phyloP scores from a whole-genome alignment of 352 stramenopile species.

The Pythium dissimile region DNA sequence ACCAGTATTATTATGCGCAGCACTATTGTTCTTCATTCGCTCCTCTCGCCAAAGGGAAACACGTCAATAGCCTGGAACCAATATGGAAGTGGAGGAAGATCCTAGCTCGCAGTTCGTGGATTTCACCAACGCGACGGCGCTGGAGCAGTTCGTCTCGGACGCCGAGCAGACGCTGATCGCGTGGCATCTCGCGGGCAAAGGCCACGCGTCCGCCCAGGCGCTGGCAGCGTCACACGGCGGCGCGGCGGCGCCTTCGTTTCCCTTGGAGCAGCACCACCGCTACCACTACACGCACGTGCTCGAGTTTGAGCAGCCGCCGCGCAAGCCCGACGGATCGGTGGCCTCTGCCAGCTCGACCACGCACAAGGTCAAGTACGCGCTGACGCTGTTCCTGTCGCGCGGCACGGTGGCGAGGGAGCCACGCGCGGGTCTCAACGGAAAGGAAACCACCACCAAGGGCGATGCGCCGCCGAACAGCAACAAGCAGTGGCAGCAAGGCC shows the following conservation, averaged over 20 bases:
- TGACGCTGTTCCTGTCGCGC: slow-evolving; percentile 42
- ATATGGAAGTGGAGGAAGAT: slow-evolving; percentile 75
- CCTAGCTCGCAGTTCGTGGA: slow-evolving; percentile 83
- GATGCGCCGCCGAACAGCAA: not conserved
- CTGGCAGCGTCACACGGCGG: slow-evolving; percentile 18
- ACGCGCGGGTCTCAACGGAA: too few species aligned
- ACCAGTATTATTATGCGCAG: too few species aligned
- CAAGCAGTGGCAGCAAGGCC: slow-evolving; percentile 51
- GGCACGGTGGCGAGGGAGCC: too few species aligned
- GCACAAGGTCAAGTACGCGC: slow-evolving; percentile 36
- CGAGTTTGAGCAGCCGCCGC: slow-evolving; percentile 22
- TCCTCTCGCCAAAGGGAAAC: too few species aligned
- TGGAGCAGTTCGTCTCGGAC: slow-evolving; percentile 78
- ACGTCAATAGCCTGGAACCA: too few species aligned
- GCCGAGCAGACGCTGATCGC: slow-evolving; percentile 68
- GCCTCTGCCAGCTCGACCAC: slow-evolving; percentile 21
- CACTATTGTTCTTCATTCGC: too few species aligned
- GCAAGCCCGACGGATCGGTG: slow-evolving; percentile 14
- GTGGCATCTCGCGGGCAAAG: slow-evolving; percentile 66
- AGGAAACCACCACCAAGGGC: not conserved
- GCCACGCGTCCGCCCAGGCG: slow-evolving; percentile 48
- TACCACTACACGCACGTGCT: slow-evolving; percentile 22
- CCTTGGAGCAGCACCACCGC: too few species aligned
- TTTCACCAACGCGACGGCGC: slow-evolving; percentile 79
- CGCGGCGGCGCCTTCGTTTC: too few species aligned